Evolutionary conservation across 805 yeast genomes (phyloP).

Genomic region (Candida manassasensis): DNA sequence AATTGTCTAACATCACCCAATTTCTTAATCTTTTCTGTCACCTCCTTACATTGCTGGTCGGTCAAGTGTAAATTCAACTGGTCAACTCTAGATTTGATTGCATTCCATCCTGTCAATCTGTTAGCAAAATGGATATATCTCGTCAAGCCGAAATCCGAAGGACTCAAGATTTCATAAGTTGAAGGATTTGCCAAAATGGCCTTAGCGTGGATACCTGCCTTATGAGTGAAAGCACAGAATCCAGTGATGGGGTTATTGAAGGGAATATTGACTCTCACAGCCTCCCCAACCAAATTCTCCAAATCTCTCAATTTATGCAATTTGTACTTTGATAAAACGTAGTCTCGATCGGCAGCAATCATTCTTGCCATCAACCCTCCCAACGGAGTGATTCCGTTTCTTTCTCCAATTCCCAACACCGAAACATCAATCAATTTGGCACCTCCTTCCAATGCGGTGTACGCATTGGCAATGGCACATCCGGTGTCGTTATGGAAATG

Average conservation of each 20-base stretch:
- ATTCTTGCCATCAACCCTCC: slow-evolving; percentile 99
- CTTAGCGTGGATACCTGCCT: slow-evolving; percentile 99
- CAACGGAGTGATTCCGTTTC: slow-evolving; percentile 96
- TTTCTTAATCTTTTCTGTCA: slow-evolving; percentile 86
- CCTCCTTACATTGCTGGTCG: slow-evolving; percentile 93
- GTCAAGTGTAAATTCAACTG: slow-evolving; percentile 86
- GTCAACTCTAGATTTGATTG: slow-evolving; percentile 96
- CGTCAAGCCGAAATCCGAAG: slow-evolving; percentile 91
- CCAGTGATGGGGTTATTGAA: slow-evolving; percentile 99
- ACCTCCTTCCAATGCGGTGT: slow-evolving; percentile 97
- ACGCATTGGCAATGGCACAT: slow-evolving; percentile 97
- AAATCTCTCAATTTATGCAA: slow-evolving; percentile 92
- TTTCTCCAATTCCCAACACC: slow-evolving; percentile 96
- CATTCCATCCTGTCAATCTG: slow-evolving; percentile 98
- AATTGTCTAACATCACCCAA: slow-evolving; percentile 93
- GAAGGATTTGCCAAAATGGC: slow-evolving; percentile 98
- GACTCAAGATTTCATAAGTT: slow-evolving; percentile 95
- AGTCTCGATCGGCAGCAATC: slow-evolving; percentile 98
- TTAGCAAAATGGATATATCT: slow-evolving; percentile 97
- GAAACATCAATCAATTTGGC: slow-evolving; percentile 93
- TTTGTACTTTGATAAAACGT: slow-evolving; percentile 90
- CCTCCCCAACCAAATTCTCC: slow-evolving; percentile 94
- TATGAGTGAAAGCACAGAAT: slow-evolving; percentile 98
- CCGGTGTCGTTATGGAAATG: slow-evolving; percentile 99
- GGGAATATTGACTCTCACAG: slow-evolving; percentile 94